Conservation (phyloP, 1,284 basidiomycete genomes). For the Ganoderma resinaceum region DNA sequence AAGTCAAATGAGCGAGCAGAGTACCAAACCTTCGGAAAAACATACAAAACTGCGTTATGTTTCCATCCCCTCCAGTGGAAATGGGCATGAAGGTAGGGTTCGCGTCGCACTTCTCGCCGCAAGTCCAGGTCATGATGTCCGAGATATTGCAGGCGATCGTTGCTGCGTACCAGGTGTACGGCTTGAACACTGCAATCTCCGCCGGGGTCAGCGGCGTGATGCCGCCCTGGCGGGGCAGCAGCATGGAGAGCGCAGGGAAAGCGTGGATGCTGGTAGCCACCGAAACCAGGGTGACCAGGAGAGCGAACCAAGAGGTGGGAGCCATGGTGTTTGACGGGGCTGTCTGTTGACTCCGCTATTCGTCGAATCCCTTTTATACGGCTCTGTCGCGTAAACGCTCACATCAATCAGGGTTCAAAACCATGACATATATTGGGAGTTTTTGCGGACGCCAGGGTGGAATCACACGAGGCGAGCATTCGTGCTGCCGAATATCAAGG, state of each 20-base stretch:
- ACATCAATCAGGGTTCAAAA: no score
- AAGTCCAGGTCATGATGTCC: slow-evolving; percentile 57
- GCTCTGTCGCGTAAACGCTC: no score
- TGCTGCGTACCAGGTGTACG: slow-evolving; percentile 62
- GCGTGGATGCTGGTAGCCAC: neutral
- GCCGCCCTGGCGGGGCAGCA: neutral
- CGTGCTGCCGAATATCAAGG: no score
- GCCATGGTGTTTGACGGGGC: neutral
- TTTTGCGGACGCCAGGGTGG: no score
- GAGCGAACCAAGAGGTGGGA: neutral
- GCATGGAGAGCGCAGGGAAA: neutral
- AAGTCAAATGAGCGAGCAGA: neutral
- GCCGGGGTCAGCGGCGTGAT: slow-evolving; percentile 47
- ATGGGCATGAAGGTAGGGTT: slow-evolving; percentile 43
- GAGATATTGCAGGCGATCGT: slow-evolving; percentile 58
- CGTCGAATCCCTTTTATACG: neutral
- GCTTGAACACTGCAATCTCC: slow-evolving; percentile 54
- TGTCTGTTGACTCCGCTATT: neutral
- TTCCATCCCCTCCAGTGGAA: slow-evolving; percentile 14
- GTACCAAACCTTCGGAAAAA: neutral
- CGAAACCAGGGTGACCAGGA: neutral
- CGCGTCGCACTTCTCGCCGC: slow-evolving; percentile 61
- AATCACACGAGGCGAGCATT: no score
- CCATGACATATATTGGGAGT: no score
- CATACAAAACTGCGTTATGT: slow-evolving; percentile 17